Conservation (phyloP, 441 rosid genomes). For the Jatropha podagrica region DNA sequence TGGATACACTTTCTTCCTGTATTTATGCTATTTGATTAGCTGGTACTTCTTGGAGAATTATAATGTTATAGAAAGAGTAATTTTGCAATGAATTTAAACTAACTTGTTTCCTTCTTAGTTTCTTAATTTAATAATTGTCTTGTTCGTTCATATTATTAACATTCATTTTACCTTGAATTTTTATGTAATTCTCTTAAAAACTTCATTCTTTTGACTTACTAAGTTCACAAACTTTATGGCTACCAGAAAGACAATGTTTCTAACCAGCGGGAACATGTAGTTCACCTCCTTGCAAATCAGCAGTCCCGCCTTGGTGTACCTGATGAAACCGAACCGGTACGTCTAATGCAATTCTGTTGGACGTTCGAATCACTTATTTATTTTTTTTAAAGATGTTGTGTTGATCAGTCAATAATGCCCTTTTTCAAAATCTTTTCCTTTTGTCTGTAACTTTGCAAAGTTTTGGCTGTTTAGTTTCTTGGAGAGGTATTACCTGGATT, state of each 20-base stretch:
- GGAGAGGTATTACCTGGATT: not conserved
- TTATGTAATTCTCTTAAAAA: not conserved
- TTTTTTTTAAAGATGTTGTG: not conserved
- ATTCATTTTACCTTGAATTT: not conserved
- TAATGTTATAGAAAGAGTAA: not conserved
- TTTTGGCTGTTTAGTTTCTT: not conserved
- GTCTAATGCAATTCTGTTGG: slow-evolving; percentile 23
- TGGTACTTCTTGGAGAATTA: not conserved
- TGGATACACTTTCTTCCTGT: not conserved
- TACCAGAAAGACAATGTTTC: slow-evolving; percentile 90
- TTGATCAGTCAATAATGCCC: not conserved
- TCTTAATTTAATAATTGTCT: not conserved
- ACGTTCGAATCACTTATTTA: slow-evolving; percentile 1
- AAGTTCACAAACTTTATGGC: slow-evolving; percentile 22
- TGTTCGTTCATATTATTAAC: not conserved
- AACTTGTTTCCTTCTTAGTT: not conserved
- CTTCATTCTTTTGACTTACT: not conserved
- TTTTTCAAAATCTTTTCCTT: not conserved
- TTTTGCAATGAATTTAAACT: slow-evolving; percentile 1
- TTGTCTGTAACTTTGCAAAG: not conserved
- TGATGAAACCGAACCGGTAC: slow-evolving; percentile 73
- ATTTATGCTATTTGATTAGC: not conserved
- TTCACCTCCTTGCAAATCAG: slow-evolving; percentile 92
- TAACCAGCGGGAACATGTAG: slow-evolving; percentile 94
- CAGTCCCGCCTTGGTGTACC: slow-evolving; percentile 81